phyloP scores from a whole-genome alignment of 441 rosid genomes.

The Populus hybrid region DNA sequence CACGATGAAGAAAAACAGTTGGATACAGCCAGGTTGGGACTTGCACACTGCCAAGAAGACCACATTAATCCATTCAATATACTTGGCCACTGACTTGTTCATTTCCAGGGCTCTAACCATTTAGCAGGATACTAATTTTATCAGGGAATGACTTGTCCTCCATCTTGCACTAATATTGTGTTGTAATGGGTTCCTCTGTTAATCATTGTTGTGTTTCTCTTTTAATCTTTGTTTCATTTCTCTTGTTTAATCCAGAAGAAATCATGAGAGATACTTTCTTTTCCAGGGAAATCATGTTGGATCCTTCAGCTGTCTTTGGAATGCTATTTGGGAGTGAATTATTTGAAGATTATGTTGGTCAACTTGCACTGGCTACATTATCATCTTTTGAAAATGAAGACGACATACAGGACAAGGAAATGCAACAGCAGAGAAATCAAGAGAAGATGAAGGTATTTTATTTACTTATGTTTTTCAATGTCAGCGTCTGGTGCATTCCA shows the following conservation, averaged over 20 bases:
- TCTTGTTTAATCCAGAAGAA: not conserved
- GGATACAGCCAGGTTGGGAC: not conserved
- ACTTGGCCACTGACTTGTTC: not conserved
- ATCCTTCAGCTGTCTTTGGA: conserved; percentile 91
- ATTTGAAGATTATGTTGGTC: conserved; percentile 92
- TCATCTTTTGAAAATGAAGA: conserved; percentile 56
- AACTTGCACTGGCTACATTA: conserved; percentile 76
- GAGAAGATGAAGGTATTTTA: conserved; percentile 69
- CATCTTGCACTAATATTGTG: not conserved
- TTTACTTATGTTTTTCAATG: not conserved
- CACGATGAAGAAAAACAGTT: not conserved
- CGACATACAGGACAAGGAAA: conserved; percentile 48
- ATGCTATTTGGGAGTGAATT: conserved; percentile 93
- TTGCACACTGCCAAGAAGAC: not conserved
- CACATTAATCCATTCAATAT: not conserved
- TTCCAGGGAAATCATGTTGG: conserved; percentile 79
- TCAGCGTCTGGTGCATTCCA: conserved; percentile 8
- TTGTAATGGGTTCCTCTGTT: not conserved
- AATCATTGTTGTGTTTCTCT: not conserved
- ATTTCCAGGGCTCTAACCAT: not conserved
- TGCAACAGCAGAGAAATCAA: conserved; percentile 44
- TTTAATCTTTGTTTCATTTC: conserved; percentile 1
- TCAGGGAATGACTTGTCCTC: not conserved
- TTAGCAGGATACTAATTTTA: not conserved
- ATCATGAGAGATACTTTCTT: conserved; percentile 4